Percentiles rank a stretch among this genome's conserved stretches.
These are phyloP conservation scores for Sporisorium sorghi DNA, from an alignment of 1,284 basidiomycete genomes.

Conservation along the genomic window DNA sequence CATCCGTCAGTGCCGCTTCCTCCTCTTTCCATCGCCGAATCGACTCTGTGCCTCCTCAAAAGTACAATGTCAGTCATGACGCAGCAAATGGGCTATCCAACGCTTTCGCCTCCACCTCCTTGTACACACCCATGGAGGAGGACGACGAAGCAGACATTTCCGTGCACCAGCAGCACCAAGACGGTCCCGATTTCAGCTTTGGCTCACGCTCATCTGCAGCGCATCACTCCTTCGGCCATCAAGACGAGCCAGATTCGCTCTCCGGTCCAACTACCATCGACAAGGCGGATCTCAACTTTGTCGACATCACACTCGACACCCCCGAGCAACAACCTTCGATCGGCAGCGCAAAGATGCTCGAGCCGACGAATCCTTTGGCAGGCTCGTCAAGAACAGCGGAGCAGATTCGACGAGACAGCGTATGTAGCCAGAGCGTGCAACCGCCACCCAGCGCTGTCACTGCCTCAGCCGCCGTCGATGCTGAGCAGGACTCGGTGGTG, in stretches of 20 bases:
- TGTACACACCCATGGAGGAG: slow-evolving; percentile 20
- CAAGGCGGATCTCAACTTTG: slow-evolving; percentile 46
- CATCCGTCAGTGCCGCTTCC: not conserved
- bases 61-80: slow-evolving; percentile 27
- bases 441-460: not conserved
- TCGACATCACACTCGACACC: slow-evolving; percentile 40
- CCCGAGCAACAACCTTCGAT: not conserved
- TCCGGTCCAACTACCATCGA: slow-evolving; percentile 11
- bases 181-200: not conserved
- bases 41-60: slow-evolving; percentile 51
- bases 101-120: slow-evolving; percentile 23
- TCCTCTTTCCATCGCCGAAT: slow-evolving; percentile 26
- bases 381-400: slow-evolving; percentile 35
- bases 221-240: not conserved
- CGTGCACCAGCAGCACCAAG: slow-evolving; percentile 1
- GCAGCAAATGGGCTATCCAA: slow-evolving; percentile 6
- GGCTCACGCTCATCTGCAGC: not conserved
- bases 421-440: slow-evolving; percentile 25
- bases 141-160: slow-evolving; percentile 32
- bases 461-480: not conserved
- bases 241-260: not conserved
- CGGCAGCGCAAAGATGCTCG: not conserved
- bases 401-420: slow-evolving; percentile 37
- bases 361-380: slow-evolving; percentile 17
- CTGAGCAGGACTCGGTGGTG: not conserved